A percentile compares a stretch with the other conserved stretches of the same genome.
These are phyloP conservation scores for Geopyxis carbonaria DNA, from an alignment of 495 filamentous ascomycete species.

Conservation along the genomic window DNA sequence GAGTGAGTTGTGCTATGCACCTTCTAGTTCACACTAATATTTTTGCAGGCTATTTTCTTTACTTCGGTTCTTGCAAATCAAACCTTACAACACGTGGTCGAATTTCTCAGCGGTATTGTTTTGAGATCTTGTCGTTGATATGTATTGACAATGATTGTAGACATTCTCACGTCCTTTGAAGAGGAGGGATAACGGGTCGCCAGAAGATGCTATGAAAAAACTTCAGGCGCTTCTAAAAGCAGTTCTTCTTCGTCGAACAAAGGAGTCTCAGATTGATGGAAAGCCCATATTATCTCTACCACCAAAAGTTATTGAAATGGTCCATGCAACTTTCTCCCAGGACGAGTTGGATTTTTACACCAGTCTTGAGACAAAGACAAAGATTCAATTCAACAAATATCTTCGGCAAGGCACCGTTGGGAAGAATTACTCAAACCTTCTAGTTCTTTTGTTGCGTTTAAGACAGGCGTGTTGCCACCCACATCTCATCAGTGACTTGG, in stretches of 20 bases:
- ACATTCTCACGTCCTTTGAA: constrained; percentile 39
- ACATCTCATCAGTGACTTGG: constrained; percentile 67
- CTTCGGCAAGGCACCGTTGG: constrained; percentile 53
- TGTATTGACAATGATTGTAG: constrained; percentile 6
- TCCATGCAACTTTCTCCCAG: constrained; percentile 53
- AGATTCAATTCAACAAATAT: constrained; percentile 61
- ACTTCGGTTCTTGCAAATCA: constrained; percentile 63
- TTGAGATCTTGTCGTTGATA: neutral
- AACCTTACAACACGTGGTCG: constrained; percentile 52
- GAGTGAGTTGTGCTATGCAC: constrained; percentile 33
- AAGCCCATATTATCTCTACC: constrained; percentile 65
- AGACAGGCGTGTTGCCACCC: constrained; percentile 91
- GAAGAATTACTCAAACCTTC: constrained; percentile 65
- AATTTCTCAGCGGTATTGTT: constrained; percentile 40
- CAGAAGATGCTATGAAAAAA: constrained; percentile 43
- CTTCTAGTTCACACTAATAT: neutral
- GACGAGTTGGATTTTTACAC: constrained; percentile 59
- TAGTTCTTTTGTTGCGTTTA: constrained; percentile 72
- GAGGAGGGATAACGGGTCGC: constrained; percentile 18
- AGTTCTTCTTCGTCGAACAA: constrained; percentile 70
- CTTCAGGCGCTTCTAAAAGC: constrained; percentile 70
- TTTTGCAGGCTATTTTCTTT: constrained; percentile 46
- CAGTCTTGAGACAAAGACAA: constrained; percentile 48
- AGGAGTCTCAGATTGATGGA: constrained; percentile 69
- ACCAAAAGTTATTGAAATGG: constrained; percentile 44